A percentile compares a stretch with the other conserved stretches of the same genome.
Conservation (phyloP, 805 yeast genomes). For the Maudiozyma pseudohumilis region DNA sequence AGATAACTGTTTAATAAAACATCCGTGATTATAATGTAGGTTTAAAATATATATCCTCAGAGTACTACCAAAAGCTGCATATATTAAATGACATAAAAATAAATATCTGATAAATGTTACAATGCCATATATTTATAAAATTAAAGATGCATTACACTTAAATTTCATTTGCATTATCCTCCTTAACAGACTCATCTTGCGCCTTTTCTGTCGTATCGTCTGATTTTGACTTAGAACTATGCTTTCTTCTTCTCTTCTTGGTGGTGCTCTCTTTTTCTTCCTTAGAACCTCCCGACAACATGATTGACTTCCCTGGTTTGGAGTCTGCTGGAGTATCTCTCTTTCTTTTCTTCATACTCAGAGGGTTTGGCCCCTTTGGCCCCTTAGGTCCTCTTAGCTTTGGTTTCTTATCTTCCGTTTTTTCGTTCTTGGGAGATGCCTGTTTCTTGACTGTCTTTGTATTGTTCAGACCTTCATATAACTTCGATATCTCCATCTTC, state of each 20-base stretch:
- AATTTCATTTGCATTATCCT: too few species aligned
- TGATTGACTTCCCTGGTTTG: background rate
- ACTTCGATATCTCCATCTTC: constrained; percentile 49
- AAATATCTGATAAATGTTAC: too few species aligned
- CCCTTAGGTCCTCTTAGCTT: constrained; percentile 46
- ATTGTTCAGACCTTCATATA: constrained; percentile 72
- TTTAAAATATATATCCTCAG: too few species aligned
- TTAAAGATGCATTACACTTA: too few species aligned
- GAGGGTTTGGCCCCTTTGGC: constrained; percentile 79
- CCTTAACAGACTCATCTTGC: background rate
- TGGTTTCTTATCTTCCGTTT: constrained; percentile 25
- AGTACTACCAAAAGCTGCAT: too few species aligned
- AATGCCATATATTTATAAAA: too few species aligned
- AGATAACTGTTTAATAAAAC: background rate
- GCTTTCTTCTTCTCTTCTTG: constrained; percentile 18
- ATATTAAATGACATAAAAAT: too few species aligned
- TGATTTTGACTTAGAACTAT: constrained; percentile 5
- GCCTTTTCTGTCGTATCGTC: background rate
- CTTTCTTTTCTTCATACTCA: constrained; percentile 76
- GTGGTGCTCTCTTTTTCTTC: background rate
- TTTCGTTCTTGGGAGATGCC: constrained; percentile 34
- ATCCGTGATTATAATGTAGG: background rate
- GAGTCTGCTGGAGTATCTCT: constrained; percentile 4
- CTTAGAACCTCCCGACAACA: background rate
- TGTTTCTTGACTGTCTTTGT: constrained; percentile 25